phyloP scores from a whole-genome alignment of 306 rosid species.

The Cicer bijugum region DNA sequence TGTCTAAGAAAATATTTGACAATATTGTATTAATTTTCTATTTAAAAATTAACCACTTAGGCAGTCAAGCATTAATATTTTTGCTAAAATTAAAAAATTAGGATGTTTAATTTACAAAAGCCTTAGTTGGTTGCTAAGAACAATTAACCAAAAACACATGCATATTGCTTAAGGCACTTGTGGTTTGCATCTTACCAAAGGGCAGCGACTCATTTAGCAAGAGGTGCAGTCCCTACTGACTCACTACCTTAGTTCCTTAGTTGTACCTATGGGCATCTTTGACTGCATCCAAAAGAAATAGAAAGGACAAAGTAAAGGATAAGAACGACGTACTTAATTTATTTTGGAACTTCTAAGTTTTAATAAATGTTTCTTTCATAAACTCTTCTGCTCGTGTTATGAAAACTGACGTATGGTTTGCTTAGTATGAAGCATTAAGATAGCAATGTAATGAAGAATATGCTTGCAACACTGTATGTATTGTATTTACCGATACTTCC shows the following conservation, averaged over 20 bases:
- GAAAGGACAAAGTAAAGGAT: slow-evolving; percentile 16
- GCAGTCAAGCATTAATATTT: slow-evolving; percentile 3
- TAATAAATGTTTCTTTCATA: slow-evolving; percentile 19
- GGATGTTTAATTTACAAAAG: slow-evolving; percentile 13
- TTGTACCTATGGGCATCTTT: not conserved
- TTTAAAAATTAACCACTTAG: slow-evolving; percentile 15
- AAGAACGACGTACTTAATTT: not conserved
- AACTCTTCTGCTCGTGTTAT: slow-evolving; percentile 5
- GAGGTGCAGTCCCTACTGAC: slow-evolving; percentile 12
- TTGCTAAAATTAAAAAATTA: not conserved
- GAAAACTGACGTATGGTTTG: slow-evolving; percentile 31
- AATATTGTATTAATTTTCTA: not conserved
- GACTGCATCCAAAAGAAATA: slow-evolving; percentile 24
- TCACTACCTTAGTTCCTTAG: not conserved
- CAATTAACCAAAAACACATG: not conserved
- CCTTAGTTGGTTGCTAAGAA: slow-evolving; percentile 21
- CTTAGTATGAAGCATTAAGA: slow-evolving; percentile 23
- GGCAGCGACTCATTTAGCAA: slow-evolving; percentile 7
- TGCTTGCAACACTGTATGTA: slow-evolving; percentile 7
- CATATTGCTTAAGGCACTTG: not conserved
- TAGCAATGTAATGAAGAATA: not conserved
- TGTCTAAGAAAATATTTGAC: not conserved
- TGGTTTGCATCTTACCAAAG: not conserved
- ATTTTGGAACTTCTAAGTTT: slow-evolving; percentile 2
- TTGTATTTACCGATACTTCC: slow-evolving; percentile 6